Evolutionary conservation across 805 yeast genomes (phyloP), one percentile per base, ranked within the genome.

Genomic region (Kuraishia borneana): DNA sequence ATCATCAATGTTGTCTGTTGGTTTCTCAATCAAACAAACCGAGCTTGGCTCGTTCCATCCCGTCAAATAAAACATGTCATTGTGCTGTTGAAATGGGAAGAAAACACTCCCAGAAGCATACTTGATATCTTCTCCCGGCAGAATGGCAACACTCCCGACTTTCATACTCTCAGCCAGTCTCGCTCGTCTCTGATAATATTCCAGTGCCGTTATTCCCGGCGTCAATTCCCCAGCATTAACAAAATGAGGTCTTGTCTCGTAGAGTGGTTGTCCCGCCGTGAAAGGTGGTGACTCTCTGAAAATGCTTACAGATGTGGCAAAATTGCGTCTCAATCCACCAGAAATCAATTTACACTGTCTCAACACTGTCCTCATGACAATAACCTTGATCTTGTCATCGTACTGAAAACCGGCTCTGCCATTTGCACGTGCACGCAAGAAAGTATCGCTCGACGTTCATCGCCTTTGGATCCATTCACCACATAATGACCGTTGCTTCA

Each of bases 21-120:
- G 70, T 44, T 76, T 78, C 44, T 82, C 94, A 30, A 84, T 54
- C 7, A 79, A 53, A 41, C 73, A 70, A 40, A 78, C 70, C 0
- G 94, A 73, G 42, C 83, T 79, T 3, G 96, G 95, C 50, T 88
- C 96, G 40, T 83, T 69, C 84, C 94, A 87, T 3, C 97, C 97
- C 2, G 94, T 80, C 39, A 89, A 56, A 53, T 89, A 89, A 56
- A 61, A 88, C 16, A 92, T 63, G 51, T 92, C 87, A 35, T 83
- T 89, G 50, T 88, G 81, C 58, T 92, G 99, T 50, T 89, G 94
- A 51, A 92, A 92, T 26, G 82, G 81, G 50, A 88, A 77, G 47
- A 92, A 92, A 1, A 89, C 97, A 7, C 89, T 73, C 1, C 95
- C 95, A 1, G 96, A 77, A 7, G 95, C 83, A 55, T 64, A 85